Evolutionary conservation across 2,329 filamentous ascomycete species (phyloP), one percentile per base, ranked within the genome.

Genomic region (Exophiala lecanii-corni): DNA sequence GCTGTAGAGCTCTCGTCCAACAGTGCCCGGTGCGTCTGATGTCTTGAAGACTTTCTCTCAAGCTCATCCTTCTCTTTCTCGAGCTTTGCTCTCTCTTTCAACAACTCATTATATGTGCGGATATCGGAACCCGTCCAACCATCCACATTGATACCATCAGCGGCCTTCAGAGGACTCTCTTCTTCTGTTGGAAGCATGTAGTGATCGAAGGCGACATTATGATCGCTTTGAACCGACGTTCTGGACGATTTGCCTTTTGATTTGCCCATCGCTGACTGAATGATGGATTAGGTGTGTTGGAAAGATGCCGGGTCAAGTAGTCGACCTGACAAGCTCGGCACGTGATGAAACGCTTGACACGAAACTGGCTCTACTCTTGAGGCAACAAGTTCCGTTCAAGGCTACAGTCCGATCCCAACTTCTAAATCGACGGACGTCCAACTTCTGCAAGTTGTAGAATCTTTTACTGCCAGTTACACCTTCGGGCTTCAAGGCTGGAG

Each of bases 81-180:
- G 9, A 54, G 37, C 31, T 52, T 54, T 15, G 49, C 51, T 45
- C 51, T 43, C 34, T 54, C 51, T 15, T 39, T 41, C 19, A 54
- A 49, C 17, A 54, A 31, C 42, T 54, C 49, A 19, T 54, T 54
- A 33, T 54, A 54, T 38, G 46, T 52, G 25, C 41, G 44, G 25
- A 54, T 54, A 30, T 54, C 49, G 26, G 49, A 46, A n/a, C 52
- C 44, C 9, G 51, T 45, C 51, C 51, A 54, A 10, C 51, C 51
- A 19, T 52, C 47, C 12, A 54, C 51, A 38, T 54, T 52, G 21
- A 52, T 47, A 5, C 51, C 51, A 39, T 54, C 51, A 9, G 47
- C 46, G 20, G 51, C 51, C 35, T 36, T 49, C 23, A 44, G 20
- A 9, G 42, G 33, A 21, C 34, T 31, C 13, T 18, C 32, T 17